A percentile compares a stretch with the other conserved stretches of the same genome.
Conservation (phyloP, 208 protist species). For the Crithidia fasciculata region DNA sequence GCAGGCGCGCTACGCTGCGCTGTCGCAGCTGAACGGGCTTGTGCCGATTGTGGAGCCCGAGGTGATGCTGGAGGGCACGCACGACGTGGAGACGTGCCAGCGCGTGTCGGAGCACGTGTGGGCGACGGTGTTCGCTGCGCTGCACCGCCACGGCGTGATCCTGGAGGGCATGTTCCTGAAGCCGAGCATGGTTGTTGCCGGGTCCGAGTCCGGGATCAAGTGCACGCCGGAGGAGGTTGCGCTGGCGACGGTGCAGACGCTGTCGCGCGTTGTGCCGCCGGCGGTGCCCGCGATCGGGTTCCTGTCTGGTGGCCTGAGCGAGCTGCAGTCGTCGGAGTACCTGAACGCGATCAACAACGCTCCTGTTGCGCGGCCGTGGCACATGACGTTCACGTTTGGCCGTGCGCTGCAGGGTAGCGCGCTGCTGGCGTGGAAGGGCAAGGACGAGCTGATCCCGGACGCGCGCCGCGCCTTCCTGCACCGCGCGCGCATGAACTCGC, state of each 20-base stretch:
- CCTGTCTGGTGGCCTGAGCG: conserved; percentile 96
- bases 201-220: conserved; percentile 69
- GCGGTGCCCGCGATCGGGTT: conserved; percentile 95
- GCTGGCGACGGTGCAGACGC: conserved; percentile 85
- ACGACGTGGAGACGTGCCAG: conserved; percentile 91
- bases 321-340: conserved; percentile 95
- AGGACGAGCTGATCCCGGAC: conserved; percentile 83
- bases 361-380: conserved; percentile 78
- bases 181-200: conserved; percentile 97
- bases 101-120: conserved; percentile 88
- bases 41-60: conserved; percentile 98
- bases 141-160: conserved; percentile 94
- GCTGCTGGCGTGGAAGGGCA: conserved; percentile 94
- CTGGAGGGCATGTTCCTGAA: conserved; percentile 97
- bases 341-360: conserved; percentile 96
- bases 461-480: conserved; percentile 72
- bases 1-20: conserved; percentile 95
- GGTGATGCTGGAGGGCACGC: conserved; percentile 95
- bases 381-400: conserved; percentile 95
- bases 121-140: conserved; percentile 71
- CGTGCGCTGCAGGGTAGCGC: conserved; percentile 94
- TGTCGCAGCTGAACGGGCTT: conserved; percentile 96
- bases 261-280: conserved; percentile 94
- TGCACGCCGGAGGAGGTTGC: conserved; percentile 88
- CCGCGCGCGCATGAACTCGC: conserved; percentile 77